Conservation (phyloP, 2,329 filamentous ascomycete genomes). For the Albifimbria verrucaria region DNA sequence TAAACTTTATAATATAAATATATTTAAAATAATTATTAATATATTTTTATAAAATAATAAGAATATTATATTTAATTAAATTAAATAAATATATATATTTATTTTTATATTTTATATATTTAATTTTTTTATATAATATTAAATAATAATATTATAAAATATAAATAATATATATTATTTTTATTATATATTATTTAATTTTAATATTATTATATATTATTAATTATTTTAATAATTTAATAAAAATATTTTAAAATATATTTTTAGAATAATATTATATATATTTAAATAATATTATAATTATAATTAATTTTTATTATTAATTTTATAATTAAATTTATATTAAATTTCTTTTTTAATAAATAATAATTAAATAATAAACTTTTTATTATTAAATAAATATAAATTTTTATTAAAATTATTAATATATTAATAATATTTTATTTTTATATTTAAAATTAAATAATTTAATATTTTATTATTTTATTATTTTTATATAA, state of each 20-base stretch:
- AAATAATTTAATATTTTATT: slow-evolving; percentile 4
- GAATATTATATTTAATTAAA: slow-evolving; percentile 1
- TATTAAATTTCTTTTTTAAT: not conserved
- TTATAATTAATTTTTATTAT: not conserved
- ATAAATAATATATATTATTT: slow-evolving; percentile 1
- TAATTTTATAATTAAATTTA: slow-evolving; percentile 1
- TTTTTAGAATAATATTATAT: slow-evolving; percentile 2
- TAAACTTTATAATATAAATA: slow-evolving; percentile 1
- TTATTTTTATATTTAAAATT: slow-evolving; percentile 3
- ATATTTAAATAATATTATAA: not conserved
- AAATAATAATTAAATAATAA: not conserved
- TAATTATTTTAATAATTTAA: not conserved
- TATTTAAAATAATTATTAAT: not conserved
- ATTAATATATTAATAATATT: slow-evolving; percentile 2
- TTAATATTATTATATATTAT: not conserved
- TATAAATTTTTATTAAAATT: not conserved
- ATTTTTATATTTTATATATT: not conserved
- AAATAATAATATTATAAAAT: not conserved
- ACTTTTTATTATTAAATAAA: not conserved
- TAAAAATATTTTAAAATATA: not conserved
- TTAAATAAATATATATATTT: not conserved
- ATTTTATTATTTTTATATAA: not conserved
- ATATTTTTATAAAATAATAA: not conserved
- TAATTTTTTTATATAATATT: not conserved
- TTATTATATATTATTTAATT: not conserved